phyloP scores from a whole-genome alignment of 2,329 filamentous ascomycete species.

The Xylariaceae sp. region DNA sequence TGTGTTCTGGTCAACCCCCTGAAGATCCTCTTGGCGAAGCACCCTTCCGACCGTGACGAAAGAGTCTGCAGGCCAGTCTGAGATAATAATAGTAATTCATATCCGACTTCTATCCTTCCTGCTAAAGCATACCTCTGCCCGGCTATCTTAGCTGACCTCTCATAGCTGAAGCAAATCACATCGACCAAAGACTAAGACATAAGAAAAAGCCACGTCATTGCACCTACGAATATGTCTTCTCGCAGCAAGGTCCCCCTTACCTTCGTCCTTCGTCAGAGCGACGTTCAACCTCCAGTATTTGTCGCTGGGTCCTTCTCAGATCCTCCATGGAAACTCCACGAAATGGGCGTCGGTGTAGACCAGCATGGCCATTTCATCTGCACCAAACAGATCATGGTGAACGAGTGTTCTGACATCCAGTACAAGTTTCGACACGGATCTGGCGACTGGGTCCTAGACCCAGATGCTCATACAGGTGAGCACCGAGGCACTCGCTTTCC shows the following conservation, averaged over 20 bases:
- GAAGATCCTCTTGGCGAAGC: too few species aligned
- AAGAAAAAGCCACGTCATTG: conserved; percentile 11
- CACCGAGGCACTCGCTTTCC: conserved; percentile 22
- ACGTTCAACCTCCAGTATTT: conserved; percentile 62
- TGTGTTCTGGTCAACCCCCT: too few species aligned
- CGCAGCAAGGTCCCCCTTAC: conserved; percentile 43
- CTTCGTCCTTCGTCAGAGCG: conserved; percentile 58
- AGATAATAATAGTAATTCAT: background rate
- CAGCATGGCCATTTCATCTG: conserved; percentile 56
- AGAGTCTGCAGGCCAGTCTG: too few species aligned
- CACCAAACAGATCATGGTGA: conserved; percentile 50
- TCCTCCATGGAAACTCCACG: conserved; percentile 61
- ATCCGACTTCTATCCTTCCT: background rate
- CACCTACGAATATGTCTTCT: conserved; percentile 33
- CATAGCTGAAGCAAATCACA: conserved; percentile 20
- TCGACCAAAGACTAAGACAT: conserved; percentile 4
- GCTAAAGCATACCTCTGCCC: background rate
- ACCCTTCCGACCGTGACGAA: too few species aligned
- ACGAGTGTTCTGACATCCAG: conserved; percentile 58
- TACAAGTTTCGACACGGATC: conserved; percentile 70
- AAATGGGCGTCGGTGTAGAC: conserved; percentile 57
- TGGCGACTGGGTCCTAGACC: conserved; percentile 64
- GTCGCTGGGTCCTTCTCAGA: conserved; percentile 65
- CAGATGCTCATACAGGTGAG: conserved; percentile 57
- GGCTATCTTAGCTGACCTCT: too few species aligned